Percentiles rank a stretch among this genome's conserved stretches.
These are phyloP conservation scores for Fusarium sp. DNA, from an alignment of 2,329 filamentous ascomycete genomes.

Conservation along the genomic window DNA sequence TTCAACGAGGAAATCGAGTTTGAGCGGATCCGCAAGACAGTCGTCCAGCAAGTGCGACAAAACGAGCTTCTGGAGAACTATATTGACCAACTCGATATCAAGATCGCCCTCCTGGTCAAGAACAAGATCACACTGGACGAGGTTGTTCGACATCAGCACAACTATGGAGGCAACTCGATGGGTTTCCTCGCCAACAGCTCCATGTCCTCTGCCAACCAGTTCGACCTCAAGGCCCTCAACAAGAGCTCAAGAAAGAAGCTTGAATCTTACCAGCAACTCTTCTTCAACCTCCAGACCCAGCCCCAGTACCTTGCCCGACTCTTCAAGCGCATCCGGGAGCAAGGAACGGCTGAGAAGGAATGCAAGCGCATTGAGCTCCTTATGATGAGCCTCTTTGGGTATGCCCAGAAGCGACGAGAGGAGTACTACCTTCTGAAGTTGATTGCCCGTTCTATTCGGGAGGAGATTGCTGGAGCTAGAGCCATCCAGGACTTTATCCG, in stretches of 20 bases:
- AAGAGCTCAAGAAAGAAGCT: slow-evolving; percentile 96
- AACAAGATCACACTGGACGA: slow-evolving; percentile 99
- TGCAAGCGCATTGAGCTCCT: slow-evolving; percentile 91
- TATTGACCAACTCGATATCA: slow-evolving; percentile 98
- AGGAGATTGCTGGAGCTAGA: slow-evolving; percentile 82
- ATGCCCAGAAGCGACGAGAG: slow-evolving; percentile 95
- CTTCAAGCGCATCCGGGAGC: slow-evolving; percentile 85
- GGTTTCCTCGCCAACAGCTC: slow-evolving; percentile 88
- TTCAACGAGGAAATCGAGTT: slow-evolving; percentile 99
- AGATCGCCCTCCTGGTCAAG: slow-evolving; percentile 97
- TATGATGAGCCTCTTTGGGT: slow-evolving; percentile 96
- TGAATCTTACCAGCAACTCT: slow-evolving; percentile 96
- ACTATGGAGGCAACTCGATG: slow-evolving; percentile 90
- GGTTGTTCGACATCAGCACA: slow-evolving; percentile 95
- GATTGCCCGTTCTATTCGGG: slow-evolving; percentile 82
- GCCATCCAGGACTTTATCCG: slow-evolving; percentile 87
- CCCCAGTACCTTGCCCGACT: slow-evolving; percentile 92
- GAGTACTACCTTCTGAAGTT: slow-evolving; percentile 97
- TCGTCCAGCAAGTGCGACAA: slow-evolving; percentile 95
- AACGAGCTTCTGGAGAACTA: slow-evolving; percentile 98
- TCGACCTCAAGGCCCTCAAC: slow-evolving; percentile 96
- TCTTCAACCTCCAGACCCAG: slow-evolving; percentile 97
- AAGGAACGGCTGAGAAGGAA: slow-evolving; percentile 89
- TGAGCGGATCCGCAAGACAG: slow-evolving; percentile 92
- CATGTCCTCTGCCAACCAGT: slow-evolving; percentile 89